A percentile compares a stretch with the other conserved stretches of the same genome.
Evolutionary conservation across 192 early-diverging fungal genomes (phyloP).

Genomic region (Linnemannia exigua): DNA sequence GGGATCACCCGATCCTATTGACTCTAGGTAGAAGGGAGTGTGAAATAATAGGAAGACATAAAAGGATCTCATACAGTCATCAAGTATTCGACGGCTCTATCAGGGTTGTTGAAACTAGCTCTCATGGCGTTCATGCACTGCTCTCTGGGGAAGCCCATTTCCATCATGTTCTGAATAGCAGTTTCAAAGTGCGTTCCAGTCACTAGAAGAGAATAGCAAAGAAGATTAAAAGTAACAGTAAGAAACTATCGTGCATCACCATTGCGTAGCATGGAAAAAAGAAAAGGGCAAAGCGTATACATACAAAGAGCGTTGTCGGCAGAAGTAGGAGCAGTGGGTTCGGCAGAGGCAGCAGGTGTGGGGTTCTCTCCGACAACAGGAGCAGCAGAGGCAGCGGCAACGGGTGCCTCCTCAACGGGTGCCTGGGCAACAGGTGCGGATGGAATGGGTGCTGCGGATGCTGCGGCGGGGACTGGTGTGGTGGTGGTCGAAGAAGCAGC

Average conservation of each 20-base stretch:
- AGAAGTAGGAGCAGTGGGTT: conserved; percentile 53
- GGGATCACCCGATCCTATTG: no score
- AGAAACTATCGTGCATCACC: not conserved
- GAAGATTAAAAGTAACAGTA: not conserved
- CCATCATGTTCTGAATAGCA: conserved; percentile 91
- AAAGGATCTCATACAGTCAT: conserved; percentile 72
- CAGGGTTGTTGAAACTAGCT: conserved; percentile 97
- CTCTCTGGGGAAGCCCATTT: conserved; percentile 95
- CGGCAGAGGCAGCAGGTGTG: conserved; percentile 58
- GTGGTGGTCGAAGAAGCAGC: conserved; percentile 35
- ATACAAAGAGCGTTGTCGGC: conserved; percentile 49
- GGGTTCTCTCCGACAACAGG: conserved; percentile 59
- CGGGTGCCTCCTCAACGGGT: conserved; percentile 38
- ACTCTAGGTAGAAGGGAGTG: not conserved
- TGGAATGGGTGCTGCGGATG: conserved; percentile 55
- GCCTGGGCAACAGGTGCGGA: conserved; percentile 57
- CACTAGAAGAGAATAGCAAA: conserved; percentile 59
- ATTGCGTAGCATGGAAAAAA: not conserved
- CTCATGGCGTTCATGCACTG: conserved; percentile 93
- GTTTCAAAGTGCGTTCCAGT: conserved; percentile 85
- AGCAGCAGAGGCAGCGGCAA: conserved; percentile 51
- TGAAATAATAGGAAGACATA: no score
- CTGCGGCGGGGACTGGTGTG: conserved; percentile 34
- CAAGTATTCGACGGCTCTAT: conserved; percentile 96
- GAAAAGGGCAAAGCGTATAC: not conserved